Evolutionary conservation across 1,284 basidiomycete genomes (phyloP), one percentile per base, ranked within the genome.

Genomic region (Violaceomyces palustris): DNA sequence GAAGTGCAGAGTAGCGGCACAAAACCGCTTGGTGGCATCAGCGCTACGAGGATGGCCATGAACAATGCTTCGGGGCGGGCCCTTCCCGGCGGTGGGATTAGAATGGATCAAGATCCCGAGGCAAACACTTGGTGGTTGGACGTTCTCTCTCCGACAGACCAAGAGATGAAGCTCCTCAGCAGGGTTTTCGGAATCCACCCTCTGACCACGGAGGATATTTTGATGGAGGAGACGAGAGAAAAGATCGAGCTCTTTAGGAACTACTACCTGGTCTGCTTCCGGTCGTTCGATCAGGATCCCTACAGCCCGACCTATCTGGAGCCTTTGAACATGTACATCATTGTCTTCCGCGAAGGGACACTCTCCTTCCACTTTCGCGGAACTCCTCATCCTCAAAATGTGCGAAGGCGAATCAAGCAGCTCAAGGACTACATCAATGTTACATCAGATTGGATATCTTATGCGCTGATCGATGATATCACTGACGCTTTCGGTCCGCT

Each of bases 381-480:
- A 11, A 97, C 94, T 0, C 90, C 94, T 0, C 94, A 98, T 70
- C 92, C 94, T 2, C 91, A 96, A 70, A 97, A 94, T 73, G 94
- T 99, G 25, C 87, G 94, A 10, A 81, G 93, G 29, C 87, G 94
- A 25, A 99, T 99, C 74, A 97, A 97, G 77, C 94, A 98, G 74
- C 85, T 99, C 56, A 96, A 94, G 73, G 94, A 98, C 78, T 98
- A 97, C 77, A 98, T 99, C 75, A 87, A 83, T 56, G 94, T 98
- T 61, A 97, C 94, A 0, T 94, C 91, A 3, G 94, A 99, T 76
- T 99, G 94, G 94, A 98, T 99, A 64, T 97, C 92, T 11, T 99
- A 99, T 68, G 94, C 94, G 14, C 83, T 99, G 49, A 98, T 99
- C 71, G 94, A 99, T 76, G 94, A 99, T 77, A 98, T 99, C 72